These are phyloP conservation scores for Acanthamoeba lenticulata DNA, from an alignment of 208 protist species.

Conservation along the genomic window DNA sequence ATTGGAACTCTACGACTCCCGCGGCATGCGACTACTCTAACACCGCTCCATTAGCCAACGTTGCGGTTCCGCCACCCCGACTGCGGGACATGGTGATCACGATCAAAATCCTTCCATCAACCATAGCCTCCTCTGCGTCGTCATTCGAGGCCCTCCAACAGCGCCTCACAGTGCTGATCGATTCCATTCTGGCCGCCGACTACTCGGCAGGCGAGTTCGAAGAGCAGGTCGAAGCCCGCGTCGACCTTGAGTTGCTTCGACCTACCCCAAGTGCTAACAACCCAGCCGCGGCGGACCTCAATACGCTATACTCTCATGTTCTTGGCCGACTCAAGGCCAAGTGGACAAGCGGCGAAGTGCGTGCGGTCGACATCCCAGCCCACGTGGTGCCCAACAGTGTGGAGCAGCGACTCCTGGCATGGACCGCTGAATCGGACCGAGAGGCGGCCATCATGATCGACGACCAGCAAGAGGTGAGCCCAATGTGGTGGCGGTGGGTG, in stretches of 20 bases:
- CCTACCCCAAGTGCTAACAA: neutral
- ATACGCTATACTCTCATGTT: neutral
- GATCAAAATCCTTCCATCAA: constrained; percentile 3
- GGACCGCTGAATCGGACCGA: too few species aligned
- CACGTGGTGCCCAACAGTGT: neutral
- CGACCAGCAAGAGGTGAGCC: too few species aligned
- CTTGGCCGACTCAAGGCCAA: neutral
- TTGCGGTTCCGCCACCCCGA: neutral
- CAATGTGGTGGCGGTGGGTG: too few species aligned
- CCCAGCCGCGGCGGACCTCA: neutral
- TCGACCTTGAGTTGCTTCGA: neutral
- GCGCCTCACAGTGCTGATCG: neutral
- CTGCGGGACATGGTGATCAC: neutral
- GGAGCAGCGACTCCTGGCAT: neutral
- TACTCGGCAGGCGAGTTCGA: neutral
- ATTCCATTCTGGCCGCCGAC: neutral
- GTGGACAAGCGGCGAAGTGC: neutral
- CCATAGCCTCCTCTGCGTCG: neutral
- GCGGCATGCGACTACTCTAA: neutral
- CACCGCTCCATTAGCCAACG: neutral
- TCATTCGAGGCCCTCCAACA: neutral
- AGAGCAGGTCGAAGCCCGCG: neutral
- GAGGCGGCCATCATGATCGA: too few species aligned
- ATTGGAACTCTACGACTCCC: neutral
- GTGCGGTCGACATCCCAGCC: neutral